Conservation (phyloP, 768 basidiomycete genomes). For the Favolaschia claudopus region DNA sequence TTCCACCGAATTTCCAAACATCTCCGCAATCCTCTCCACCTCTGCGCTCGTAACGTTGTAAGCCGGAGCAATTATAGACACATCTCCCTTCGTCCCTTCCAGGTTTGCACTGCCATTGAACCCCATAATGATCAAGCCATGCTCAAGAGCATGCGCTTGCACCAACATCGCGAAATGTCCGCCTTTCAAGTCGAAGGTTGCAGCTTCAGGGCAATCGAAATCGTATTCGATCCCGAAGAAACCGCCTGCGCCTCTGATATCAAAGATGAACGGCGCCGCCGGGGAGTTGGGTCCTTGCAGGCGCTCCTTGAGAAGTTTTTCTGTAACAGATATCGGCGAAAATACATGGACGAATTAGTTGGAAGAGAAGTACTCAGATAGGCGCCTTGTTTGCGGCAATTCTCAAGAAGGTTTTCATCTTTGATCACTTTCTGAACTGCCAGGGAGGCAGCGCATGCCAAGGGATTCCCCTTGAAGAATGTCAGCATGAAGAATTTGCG, state of each 20-base stretch:
- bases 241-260: conserved; percentile 83
- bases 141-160: conserved; percentile 72
- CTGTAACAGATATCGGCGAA: conserved; percentile 31
- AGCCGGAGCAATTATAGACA: conserved; percentile 79
- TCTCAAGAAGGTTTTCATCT: conserved; percentile 74
- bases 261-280: conserved; percentile 73
- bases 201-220: conserved; percentile 53
- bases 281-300: conserved; percentile 62
- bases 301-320: conserved; percentile 58
- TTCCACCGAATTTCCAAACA: conserved; percentile 73
- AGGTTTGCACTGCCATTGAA: conserved; percentile 73
- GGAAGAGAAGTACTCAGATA: conserved; percentile 54
- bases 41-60: conserved; percentile 79
- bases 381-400: conserved; percentile 64
- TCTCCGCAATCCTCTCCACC: conserved; percentile 70
- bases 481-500: background rate
- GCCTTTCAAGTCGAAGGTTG: conserved; percentile 57
- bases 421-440: conserved; percentile 81
- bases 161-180: conserved; percentile 70
- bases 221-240: conserved; percentile 91
- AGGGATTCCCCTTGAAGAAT: conserved; percentile 66
- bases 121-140: conserved; percentile 76
- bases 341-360: background rate
- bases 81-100: conserved; percentile 76
- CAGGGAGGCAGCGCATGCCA: conserved; percentile 80